Percentiles rank a stretch among this genome's conserved stretches.
Conservation (phyloP, 1,284 basidiomycete species). For the Apiotrichum sp. region DNA sequence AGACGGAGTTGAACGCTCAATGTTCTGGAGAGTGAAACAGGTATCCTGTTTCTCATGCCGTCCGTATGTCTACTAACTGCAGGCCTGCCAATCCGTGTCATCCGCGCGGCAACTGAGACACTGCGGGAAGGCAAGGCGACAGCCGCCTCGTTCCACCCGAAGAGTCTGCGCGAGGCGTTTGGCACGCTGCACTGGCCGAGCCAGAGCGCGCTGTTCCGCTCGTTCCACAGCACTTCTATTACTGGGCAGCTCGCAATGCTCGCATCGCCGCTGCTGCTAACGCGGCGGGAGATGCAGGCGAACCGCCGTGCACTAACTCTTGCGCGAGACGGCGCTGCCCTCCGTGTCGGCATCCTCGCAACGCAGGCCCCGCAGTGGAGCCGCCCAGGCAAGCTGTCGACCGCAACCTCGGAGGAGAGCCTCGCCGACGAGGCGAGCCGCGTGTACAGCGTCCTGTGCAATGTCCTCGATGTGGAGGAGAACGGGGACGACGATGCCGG, state of each 20-base stretch:
- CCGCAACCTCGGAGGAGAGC: slow-evolving; percentile 11
- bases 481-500: not conserved
- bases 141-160: not conserved
- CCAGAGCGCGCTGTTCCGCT: slow-evolving; percentile 13
- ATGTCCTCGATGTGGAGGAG: slow-evolving; percentile 28
- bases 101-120: slow-evolving; percentile 20
- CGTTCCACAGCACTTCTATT: slow-evolving; percentile 6
- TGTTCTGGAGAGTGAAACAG: too few relatives aligned
- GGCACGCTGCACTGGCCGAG: slow-evolving; percentile 18
- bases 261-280: slow-evolving; percentile 38
- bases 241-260: slow-evolving; percentile 24
- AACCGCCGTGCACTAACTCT: slow-evolving; percentile 27
- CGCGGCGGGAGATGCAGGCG: slow-evolving; percentile 39
- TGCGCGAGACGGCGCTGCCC: slow-evolving; percentile 31
- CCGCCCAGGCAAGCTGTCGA: not conserved
- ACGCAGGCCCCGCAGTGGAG: slow-evolving; percentile 37
- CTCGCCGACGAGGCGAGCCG: slow-evolving; percentile 31
- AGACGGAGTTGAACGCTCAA: too few relatives aligned
- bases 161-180: slow-evolving; percentile 6
- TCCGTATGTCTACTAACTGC: too few relatives aligned
- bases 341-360: slow-evolving; percentile 37
- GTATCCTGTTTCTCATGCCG: too few relatives aligned
- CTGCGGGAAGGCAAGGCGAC: not conserved
- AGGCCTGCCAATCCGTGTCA: slow-evolving; percentile 44
- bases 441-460: slow-evolving; percentile 34